These are phyloP conservation scores for Pezicula carpinea DNA, from an alignment of 2,329 filamentous ascomycete genomes.

Conservation along the genomic window DNA sequence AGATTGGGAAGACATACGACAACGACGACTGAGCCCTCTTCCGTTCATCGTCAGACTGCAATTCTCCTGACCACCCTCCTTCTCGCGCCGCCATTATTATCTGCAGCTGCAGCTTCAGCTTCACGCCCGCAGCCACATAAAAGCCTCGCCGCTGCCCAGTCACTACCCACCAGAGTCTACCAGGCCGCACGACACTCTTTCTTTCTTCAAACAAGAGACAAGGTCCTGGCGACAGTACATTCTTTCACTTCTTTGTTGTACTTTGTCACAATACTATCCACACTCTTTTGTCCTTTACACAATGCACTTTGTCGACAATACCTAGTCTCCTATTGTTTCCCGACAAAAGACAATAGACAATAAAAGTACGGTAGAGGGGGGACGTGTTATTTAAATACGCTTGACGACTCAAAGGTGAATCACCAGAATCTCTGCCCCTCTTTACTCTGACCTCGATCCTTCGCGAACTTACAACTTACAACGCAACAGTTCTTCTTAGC, in stretches of 20 bases:
- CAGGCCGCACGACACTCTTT: not conserved
- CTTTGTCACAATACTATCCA: not conserved
- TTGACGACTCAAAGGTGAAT: slow-evolving; percentile 2
- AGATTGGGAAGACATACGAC: no score
- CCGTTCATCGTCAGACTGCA: not conserved
- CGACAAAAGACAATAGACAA: slow-evolving; percentile 13
- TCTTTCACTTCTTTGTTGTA: slow-evolving; percentile 5
- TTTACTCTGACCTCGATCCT: slow-evolving; percentile 1
- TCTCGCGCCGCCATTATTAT: not conserved
- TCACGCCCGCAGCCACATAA: not conserved
- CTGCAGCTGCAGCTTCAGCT: not conserved
- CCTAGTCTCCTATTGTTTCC: slow-evolving; percentile 13
- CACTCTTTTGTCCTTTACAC: slow-evolving; percentile 5
- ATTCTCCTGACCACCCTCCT: not conserved
- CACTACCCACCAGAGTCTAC: not conserved
- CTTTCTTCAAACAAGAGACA: not conserved
- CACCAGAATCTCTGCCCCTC: slow-evolving; percentile 1
- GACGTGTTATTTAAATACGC: slow-evolving; percentile 1
- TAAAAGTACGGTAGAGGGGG: no score
- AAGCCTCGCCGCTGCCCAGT: not conserved
- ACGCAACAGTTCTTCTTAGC: no score
- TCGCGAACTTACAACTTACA: no score
- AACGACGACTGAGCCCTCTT: no score
- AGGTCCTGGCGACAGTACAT: slow-evolving; percentile 6
- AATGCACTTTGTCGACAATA: slow-evolving; percentile 16